phyloP scores from a whole-genome alignment of 371 early-diverging fungal species.

The Mortierella sp. region DNA sequence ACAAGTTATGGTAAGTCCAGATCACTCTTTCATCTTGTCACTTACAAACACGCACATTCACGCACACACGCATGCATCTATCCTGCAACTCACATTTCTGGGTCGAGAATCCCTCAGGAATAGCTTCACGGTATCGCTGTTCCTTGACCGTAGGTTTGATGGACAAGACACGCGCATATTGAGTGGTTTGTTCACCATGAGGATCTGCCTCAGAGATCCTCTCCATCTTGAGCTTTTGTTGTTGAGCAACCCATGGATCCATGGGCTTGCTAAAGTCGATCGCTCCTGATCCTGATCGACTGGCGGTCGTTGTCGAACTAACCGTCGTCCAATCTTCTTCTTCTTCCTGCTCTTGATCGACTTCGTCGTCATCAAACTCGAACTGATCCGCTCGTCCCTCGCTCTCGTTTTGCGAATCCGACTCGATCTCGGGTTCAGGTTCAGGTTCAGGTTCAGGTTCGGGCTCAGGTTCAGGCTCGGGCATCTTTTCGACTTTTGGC shows the following conservation, averaged over 20 bases:
- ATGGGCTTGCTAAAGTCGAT: conserved; percentile 51
- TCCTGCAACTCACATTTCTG: conserved; percentile 38
- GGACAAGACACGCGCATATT: conserved; percentile 42
- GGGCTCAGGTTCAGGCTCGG: conserved; percentile 5
- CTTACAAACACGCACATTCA: background rate
- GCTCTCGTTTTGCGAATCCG: conserved; percentile 12
- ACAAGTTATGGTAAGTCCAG: no score
- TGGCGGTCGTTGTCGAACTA: conserved; percentile 10
- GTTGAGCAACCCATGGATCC: conserved; percentile 53
- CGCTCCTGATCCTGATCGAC: conserved; percentile 29
- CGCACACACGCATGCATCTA: background rate
- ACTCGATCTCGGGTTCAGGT: conserved; percentile 9
- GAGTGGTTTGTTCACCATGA: conserved; percentile 37
- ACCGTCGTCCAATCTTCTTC: conserved; percentile 43
- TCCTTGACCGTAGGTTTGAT: conserved; percentile 50
- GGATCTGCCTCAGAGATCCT: conserved; percentile 38
- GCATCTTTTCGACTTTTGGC: conserved; percentile 9
- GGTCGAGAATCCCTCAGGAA: conserved; percentile 43
- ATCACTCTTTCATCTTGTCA: no score
- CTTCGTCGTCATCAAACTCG: conserved; percentile 4
- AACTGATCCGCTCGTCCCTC: conserved; percentile 3
- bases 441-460: conserved; percentile 5
- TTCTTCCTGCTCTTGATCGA: conserved; percentile 10
- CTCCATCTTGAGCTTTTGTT: conserved; percentile 32
- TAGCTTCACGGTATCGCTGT: conserved; percentile 32